Percentiles rank a stretch among this genome's conserved stretches.
Evolutionary conservation across 2,329 filamentous ascomycete species (phyloP).

Genomic region (Huntiella moniliformis): DNA sequence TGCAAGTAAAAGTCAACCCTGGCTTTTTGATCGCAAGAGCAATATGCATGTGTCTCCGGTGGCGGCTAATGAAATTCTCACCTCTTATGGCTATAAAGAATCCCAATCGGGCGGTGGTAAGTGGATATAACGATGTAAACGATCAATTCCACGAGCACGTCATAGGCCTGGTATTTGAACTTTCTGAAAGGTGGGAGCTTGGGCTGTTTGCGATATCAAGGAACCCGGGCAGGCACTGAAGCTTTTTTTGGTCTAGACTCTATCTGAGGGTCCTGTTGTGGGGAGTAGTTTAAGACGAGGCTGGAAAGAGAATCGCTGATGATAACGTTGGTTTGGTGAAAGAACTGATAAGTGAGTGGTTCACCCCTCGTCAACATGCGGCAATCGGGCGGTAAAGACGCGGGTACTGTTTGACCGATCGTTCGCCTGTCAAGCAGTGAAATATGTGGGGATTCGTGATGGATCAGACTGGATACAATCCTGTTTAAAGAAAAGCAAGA

Average conservation of each 20-base stretch:
- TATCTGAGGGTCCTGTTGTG: not conserved
- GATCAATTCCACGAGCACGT: slow-evolving; percentile 11
- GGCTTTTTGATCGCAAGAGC: not conserved
- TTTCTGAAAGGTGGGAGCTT: slow-evolving; percentile 5
- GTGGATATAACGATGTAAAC: not conserved
- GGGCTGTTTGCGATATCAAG: not conserved
- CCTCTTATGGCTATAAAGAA: too few relatives aligned
- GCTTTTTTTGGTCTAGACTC: not conserved
- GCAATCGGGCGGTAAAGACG: too few relatives aligned
- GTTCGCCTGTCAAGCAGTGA: too few relatives aligned
- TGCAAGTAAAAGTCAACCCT: not conserved
- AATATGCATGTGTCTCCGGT: not conserved
- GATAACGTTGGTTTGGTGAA: not conserved
- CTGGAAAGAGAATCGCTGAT: too few relatives aligned
- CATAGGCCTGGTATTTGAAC: slow-evolving; percentile 3
- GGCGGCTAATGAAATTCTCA: too few relatives aligned
- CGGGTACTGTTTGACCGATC: too few relatives aligned
- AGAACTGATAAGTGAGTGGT: not conserved
- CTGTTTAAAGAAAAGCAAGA: too few relatives aligned
- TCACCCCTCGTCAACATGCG: not conserved
- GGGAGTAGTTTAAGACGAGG: not conserved
- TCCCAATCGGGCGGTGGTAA: not conserved
- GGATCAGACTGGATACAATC: too few relatives aligned
- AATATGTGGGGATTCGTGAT: too few relatives aligned
- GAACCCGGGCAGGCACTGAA: not conserved